Conservation (phyloP, 495 filamentous ascomycete species). For the Coniosporium apollinis region DNA sequence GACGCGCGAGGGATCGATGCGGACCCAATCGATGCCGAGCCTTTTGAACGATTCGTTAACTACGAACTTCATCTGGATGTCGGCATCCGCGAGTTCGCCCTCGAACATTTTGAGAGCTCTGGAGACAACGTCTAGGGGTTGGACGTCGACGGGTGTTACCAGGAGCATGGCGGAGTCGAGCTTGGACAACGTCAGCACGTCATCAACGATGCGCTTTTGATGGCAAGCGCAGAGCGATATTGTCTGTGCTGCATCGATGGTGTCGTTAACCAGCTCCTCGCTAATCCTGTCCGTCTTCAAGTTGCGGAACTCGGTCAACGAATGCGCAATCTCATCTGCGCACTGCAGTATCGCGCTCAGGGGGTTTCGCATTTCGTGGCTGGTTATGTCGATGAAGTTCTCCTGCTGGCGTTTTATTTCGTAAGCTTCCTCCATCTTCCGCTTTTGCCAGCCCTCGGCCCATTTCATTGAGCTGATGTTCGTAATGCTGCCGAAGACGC, state of each 20-base stretch:
- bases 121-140: slow-evolving; percentile 50
- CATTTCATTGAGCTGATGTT: slow-evolving; percentile 30
- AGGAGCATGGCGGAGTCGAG: slow-evolving; percentile 60
- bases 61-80: slow-evolving; percentile 45
- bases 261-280: slow-evolving; percentile 35
- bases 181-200: slow-evolving; percentile 65
- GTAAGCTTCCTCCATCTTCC: slow-evolving; percentile 31
- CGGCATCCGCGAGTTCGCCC: slow-evolving; percentile 48
- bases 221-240: slow-evolving; percentile 61
- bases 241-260: slow-evolving; percentile 55
- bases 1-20: slow-evolving; percentile 52
- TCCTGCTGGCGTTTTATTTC: slow-evolving; percentile 33
- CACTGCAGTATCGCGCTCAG: slow-evolving; percentile 68
- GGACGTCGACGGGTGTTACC: slow-evolving; percentile 47
- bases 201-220: slow-evolving; percentile 66
- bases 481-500: slow-evolving; percentile 43
- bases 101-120: slow-evolving; percentile 57
- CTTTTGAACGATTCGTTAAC: slow-evolving; percentile 39
- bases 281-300: slow-evolving; percentile 6
- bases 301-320: slow-evolving; percentile 29
- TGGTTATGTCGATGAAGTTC: slow-evolving; percentile 81
- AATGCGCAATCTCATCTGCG: slow-evolving; percentile 53
- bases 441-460: slow-evolving; percentile 45
- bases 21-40: slow-evolving; percentile 46
- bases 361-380: slow-evolving; percentile 78